Base-by-base conservation (phyloP, 345 rosid genomes). In the Odontarrhena argentea region DNA sequence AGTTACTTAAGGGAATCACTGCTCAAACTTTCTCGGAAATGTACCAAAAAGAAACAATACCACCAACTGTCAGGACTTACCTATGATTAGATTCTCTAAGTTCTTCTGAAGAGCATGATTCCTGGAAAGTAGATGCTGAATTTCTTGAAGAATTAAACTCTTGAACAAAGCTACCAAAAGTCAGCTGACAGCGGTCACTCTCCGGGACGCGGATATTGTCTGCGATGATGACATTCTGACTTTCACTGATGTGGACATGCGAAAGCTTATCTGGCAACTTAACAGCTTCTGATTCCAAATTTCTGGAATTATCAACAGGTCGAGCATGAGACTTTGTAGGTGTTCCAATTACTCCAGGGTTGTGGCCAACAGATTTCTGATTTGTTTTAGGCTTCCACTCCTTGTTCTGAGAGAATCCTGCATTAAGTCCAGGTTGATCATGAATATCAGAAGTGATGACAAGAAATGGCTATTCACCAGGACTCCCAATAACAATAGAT, bases 371-470 rank as follows among this genome's bases (percentile, higher is more conserved):
- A 14, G 85, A 61, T 65, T 83, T 92, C 63, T 89, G 86, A 79
- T 73, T 85, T 3, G 84, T 75, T 78, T 89, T 92, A 51, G 93
- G 96, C 74, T 87, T 92, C 96, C 98, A 92, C 72, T 92, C 89
- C 71, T 86, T 92, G 46, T 80, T 82, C 47, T 79, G 94, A 37
- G 80, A 85, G 22, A 79, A 46, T 75, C 82, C 73, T 88, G 86
- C 83, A 76, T 28, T 26, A 55, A 5, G 18, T 15, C 7, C 43
- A 34, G 26, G 60, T 14, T 34, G 18, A 32, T 55, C 18, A 55
- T 34, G 26, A 13, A n/a, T 37, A 13, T 55, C 8, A 7, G 36
- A 6, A 32, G 26, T 35, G 26, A 34, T n/a, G 6, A 55, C n/a
- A 34, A 55, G 12, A 55, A 18, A 55, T 15, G 9, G 13, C 30